Percentiles rank a stretch among this genome's conserved stretches.
Conservation (phyloP, 805 yeast genomes). For the Myxozyma lipomycoides region DNA sequence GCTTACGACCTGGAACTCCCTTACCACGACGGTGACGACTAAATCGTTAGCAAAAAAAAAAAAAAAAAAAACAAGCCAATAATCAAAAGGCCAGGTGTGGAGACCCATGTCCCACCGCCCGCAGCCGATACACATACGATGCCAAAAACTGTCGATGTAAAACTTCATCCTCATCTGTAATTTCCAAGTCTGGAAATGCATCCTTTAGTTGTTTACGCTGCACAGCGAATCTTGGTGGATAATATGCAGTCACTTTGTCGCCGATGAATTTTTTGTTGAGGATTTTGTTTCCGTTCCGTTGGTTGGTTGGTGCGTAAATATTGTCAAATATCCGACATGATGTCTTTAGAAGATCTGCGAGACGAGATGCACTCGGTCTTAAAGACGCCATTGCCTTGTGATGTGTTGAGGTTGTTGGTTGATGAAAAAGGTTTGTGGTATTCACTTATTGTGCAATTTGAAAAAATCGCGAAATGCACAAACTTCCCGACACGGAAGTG, state of each 20-base stretch:
- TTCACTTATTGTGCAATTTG: no score
- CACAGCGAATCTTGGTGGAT: conserved; percentile 69
- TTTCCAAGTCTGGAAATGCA: conserved; percentile 47
- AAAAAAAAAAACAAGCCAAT: no score
- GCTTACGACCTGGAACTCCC: conserved; percentile 11
- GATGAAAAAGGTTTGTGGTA: no score
- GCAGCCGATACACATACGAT: neutral
- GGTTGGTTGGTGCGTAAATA: conserved; percentile 60
- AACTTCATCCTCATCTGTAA: conserved; percentile 46
- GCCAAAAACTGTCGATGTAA: neutral
- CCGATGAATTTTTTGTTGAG: conserved; percentile 68
- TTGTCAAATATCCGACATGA: conserved; percentile 66
- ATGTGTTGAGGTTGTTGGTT: no score
- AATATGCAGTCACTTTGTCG: conserved; percentile 62
- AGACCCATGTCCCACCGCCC: no score
- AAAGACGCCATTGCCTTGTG: no score
- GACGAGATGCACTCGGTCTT: conserved; percentile 44
- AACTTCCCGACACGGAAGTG: no score
- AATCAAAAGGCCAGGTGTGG: no score
- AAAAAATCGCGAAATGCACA: no score
- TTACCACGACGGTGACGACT: conserved; percentile 30
- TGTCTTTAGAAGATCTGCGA: conserved; percentile 54
- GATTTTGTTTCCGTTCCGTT: conserved; percentile 70
- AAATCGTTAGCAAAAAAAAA: neutral
- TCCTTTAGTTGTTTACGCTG: conserved; percentile 48